A percentile compares a stretch with the other conserved stretches of the same genome.
phyloP scores from a whole-genome alignment of 352 stramenopile genomes.

The Thraustotheca clavata region DNA sequence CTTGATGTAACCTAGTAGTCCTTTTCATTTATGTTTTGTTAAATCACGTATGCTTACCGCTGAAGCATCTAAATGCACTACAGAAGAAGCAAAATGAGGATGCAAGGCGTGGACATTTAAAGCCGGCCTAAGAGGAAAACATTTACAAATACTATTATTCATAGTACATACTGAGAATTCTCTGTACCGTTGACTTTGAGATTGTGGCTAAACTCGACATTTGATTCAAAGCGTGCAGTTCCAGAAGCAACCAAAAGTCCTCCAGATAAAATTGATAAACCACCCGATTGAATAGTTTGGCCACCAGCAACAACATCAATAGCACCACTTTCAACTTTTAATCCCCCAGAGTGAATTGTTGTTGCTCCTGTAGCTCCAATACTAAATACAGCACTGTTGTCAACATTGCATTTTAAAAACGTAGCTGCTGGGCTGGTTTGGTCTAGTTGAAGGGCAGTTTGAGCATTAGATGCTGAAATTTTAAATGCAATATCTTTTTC shows the following conservation, averaged over 20 bases:
- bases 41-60: neutral
- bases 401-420: neutral
- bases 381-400: slow-evolving; percentile 40
- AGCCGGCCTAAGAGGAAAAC: neutral
- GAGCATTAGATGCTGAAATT: no score
- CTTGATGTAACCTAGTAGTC: neutral
- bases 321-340: slow-evolving; percentile 43
- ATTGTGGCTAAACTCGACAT: slow-evolving; percentile 40
- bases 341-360: slow-evolving; percentile 41
- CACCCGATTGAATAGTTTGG: slow-evolving; percentile 47
- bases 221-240: slow-evolving; percentile 36
- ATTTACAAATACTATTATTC: neutral
- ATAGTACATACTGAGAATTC: neutral
- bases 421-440: neutral
- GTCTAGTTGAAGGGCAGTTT: no score
- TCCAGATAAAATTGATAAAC: slow-evolving; percentile 43
- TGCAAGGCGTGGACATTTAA: neutral
- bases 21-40: neutral
- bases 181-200: slow-evolving; percentile 36
- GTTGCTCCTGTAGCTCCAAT: slow-evolving; percentile 41
- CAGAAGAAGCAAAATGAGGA: neutral
- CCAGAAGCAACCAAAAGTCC: slow-evolving; percentile 48
- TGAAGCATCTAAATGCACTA: slow-evolving; percentile 2
- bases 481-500: no score
- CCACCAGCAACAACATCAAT: slow-evolving; percentile 47